phyloP scores from a whole-genome alignment of 2,329 filamentous ascomycete species.

The Clonostachys solani region DNA sequence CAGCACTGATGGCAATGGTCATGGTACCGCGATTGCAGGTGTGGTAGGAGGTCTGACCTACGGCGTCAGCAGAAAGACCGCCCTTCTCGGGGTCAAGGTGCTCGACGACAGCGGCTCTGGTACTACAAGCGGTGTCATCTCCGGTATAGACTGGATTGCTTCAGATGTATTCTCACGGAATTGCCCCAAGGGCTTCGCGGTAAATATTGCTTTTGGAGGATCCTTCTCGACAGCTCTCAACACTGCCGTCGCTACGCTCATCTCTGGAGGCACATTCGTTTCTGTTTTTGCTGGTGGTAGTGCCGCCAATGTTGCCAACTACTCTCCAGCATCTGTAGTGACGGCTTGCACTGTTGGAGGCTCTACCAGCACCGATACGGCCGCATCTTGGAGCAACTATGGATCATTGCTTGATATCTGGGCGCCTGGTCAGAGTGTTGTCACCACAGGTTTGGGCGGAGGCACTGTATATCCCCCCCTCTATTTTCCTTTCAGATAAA shows the following conservation, averaged over 20 bases:
- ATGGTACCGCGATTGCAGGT: constrained; percentile 25
- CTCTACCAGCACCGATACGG: constrained; percentile 87
- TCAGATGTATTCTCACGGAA: constrained; percentile 23
- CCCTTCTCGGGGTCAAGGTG: constrained; percentile 38
- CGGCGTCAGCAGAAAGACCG: constrained; percentile 30
- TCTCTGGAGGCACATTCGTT: constrained; percentile 39
- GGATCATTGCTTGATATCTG: constrained; percentile 99
- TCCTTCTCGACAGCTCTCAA: constrained; percentile 37
- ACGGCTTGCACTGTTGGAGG: constrained; percentile 96
- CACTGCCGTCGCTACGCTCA: constrained; percentile 38
- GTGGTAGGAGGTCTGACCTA: constrained; percentile 14
- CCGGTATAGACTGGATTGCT: constrained; percentile 37
- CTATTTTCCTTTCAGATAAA: no score
- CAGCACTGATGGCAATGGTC: constrained; percentile 21
- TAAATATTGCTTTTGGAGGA: constrained; percentile 52
- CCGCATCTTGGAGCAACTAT: constrained; percentile 99
- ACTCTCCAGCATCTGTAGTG: constrained; percentile 56
- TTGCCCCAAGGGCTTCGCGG: constrained; percentile 46
- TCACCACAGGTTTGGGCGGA: constrained; percentile 93
- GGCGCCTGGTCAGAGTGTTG: constrained; percentile 89
- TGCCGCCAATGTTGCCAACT: constrained; percentile 35
- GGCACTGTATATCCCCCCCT: no score
- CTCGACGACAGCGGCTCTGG: constrained; percentile 26
- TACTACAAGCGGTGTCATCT: constrained; percentile 32
- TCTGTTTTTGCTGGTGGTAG: constrained; percentile 52